Evolutionary conservation across 352 stramenopile genomes (phyloP).

Genomic region (Phytopythium ostracodes): DNA sequence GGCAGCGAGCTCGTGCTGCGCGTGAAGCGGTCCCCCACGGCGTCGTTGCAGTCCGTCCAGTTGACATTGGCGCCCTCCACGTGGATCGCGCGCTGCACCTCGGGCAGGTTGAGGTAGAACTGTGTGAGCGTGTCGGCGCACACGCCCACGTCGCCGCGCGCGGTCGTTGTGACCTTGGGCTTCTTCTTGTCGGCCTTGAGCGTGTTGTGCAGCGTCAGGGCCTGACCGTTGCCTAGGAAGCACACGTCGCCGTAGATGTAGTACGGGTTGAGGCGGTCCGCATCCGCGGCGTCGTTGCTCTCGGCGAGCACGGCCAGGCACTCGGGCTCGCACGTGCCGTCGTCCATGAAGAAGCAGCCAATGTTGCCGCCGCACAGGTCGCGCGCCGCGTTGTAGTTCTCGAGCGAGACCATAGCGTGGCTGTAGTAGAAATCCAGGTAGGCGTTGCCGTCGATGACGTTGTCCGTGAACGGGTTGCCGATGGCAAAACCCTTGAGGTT

Average conservation of each 20-base stretch:
- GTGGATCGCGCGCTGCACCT: slow-evolving; percentile 65
- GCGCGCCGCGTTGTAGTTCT: slow-evolving; percentile 67
- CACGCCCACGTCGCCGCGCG: slow-evolving; percentile 53
- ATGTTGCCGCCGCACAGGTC: slow-evolving; percentile 49
- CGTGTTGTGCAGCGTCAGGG: slow-evolving; percentile 35
- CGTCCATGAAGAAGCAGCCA: slow-evolving; percentile 55
- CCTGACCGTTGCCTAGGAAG: slow-evolving; percentile 55
- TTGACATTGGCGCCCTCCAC: slow-evolving; percentile 31
- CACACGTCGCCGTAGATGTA: slow-evolving; percentile 85
- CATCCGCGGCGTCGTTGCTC: slow-evolving; percentile 35
- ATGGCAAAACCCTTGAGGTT: slow-evolving; percentile 77
- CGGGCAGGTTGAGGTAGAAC: slow-evolving; percentile 48
- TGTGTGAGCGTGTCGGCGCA: slow-evolving; percentile 70
- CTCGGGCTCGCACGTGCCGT: slow-evolving; percentile 28
- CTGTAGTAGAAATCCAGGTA: slow-evolving; percentile 88
- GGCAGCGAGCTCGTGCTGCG: slow-evolving; percentile 52
- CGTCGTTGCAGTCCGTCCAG: slow-evolving; percentile 69
- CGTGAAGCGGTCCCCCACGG: slow-evolving; percentile 44
- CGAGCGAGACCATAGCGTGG: slow-evolving; percentile 77
- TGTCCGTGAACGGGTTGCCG: slow-evolving; percentile 69
- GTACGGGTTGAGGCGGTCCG: slow-evolving; percentile 64
- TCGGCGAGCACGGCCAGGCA: slow-evolving; percentile 53
- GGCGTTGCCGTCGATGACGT: slow-evolving; percentile 50
- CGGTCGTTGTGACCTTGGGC: slow-evolving; percentile 16
- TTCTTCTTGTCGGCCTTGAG: slow-evolving; percentile 26